Evolutionary conservation across 2,329 filamentous ascomycete species (phyloP).

Genomic region (Tolypocladium ovalisporum): DNA sequence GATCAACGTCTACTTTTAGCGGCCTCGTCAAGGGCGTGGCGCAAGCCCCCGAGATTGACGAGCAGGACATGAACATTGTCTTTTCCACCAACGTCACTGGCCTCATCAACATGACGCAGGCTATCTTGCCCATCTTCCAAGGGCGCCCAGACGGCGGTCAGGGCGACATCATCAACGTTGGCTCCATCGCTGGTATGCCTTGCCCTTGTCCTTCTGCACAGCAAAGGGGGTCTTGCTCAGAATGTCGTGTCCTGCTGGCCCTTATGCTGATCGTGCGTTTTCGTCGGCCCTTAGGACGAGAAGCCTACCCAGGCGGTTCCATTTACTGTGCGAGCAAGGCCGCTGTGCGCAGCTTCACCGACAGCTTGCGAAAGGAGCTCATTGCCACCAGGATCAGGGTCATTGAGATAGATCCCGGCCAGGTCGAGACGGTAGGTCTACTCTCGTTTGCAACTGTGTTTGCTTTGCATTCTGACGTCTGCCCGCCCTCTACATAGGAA

Average conservation of each 20-base stretch:
- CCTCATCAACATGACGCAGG: constrained; percentile 94
- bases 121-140: constrained; percentile 73
- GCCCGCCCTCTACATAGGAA: constrained; percentile 39
- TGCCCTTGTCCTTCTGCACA: background rate
- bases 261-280: background rate
- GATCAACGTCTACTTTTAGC: constrained; percentile 27
- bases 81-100: constrained; percentile 90
- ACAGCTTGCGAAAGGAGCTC: constrained; percentile 71
- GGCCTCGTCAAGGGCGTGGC: constrained; percentile 85
- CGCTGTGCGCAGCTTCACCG: constrained; percentile 75
- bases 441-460: background rate
- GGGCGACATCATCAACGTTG: constrained; percentile 92
- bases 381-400: constrained; percentile 70
- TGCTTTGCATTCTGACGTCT: constrained; percentile 1
- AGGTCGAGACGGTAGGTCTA: constrained; percentile 67
- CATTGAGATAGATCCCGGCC: constrained; percentile 83
- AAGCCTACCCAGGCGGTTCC: constrained; percentile 72
- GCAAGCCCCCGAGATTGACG: constrained; percentile 69
- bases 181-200: constrained; percentile 64
- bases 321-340: constrained; percentile 95
- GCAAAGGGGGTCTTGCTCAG: background rate
- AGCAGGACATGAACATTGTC: constrained; percentile 79
- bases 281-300: constrained; percentile 40
- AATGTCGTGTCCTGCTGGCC: background rate
- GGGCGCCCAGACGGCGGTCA: constrained; percentile 61